These are phyloP conservation scores for Saturnispora diversa DNA, from an alignment of 805 yeast genomes.

Conservation along the genomic window DNA sequence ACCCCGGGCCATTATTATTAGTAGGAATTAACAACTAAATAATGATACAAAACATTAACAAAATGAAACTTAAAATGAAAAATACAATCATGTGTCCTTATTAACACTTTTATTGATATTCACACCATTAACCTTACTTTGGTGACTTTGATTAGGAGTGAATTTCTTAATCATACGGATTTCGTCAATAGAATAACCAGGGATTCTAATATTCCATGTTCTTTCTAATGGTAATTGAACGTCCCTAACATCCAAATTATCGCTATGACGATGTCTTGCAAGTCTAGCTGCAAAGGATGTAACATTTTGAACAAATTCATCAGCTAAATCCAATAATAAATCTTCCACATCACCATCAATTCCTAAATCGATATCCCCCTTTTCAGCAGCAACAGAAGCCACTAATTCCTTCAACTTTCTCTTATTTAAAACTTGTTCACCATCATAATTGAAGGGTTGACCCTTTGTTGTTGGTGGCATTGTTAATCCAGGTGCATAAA, in stretches of 20 bases:
- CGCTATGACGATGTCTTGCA: conserved; percentile 90
- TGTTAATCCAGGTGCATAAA: conserved; percentile 58
- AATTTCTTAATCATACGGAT: conserved; percentile 69
- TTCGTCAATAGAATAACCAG: conserved; percentile 90
- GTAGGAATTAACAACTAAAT: too few relatives aligned
- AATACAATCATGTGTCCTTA: conserved; percentile 28
- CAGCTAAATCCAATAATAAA: conserved; percentile 82
- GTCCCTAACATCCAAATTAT: conserved; percentile 79
- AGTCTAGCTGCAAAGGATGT: conserved; percentile 89
- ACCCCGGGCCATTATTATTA: too few relatives aligned
- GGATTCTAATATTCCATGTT: conserved; percentile 91
- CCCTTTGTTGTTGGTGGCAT: conserved; percentile 69
- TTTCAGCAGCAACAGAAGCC: conserved; percentile 71
- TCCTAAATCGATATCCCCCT: conserved; percentile 82
- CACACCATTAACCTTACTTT: conserved; percentile 61
- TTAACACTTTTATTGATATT: conserved; percentile 56
- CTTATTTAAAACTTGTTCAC: conserved; percentile 78
- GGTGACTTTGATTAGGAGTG: conserved; percentile 55
- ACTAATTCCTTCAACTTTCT: conserved; percentile 85
- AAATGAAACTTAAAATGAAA: background rate
- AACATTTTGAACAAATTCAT: conserved; percentile 86
- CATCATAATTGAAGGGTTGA: conserved; percentile 76
- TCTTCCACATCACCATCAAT: conserved; percentile 97
- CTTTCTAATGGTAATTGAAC: conserved; percentile 85
- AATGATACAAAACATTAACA: conserved; percentile 8